phyloP scores from a whole-genome alignment of 352 stramenopile genomes.

The Phytopythium aichiense region DNA sequence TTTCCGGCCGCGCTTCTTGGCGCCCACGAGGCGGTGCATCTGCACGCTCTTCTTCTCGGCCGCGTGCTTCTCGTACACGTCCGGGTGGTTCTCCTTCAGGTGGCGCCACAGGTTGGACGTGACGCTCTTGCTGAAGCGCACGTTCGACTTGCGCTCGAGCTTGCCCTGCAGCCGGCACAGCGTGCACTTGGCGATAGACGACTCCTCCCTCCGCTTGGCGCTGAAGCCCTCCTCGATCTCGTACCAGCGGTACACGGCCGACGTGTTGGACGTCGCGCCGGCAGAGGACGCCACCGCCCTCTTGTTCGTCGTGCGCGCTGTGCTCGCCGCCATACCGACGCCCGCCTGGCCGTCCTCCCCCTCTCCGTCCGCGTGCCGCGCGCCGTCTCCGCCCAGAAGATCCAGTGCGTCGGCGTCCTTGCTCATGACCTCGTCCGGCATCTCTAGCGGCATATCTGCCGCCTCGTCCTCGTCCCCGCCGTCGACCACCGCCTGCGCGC shows the following conservation, averaged over 20 bases:
- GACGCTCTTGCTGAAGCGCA: slow-evolving; percentile 82
- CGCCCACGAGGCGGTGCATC: slow-evolving; percentile 55
- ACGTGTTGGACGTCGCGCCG: slow-evolving; percentile 21
- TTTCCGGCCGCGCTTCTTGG: slow-evolving; percentile 58
- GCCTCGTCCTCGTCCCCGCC: background rate
- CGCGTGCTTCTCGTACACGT: slow-evolving; percentile 65
- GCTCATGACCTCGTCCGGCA: background rate
- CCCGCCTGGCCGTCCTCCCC: background rate
- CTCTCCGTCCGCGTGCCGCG: background rate
- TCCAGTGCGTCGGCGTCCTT: slow-evolving; percentile 3
- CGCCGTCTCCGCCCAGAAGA: background rate
- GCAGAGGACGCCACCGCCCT: background rate
- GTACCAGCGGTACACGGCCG: slow-evolving; percentile 78
- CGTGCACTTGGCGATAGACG: slow-evolving; percentile 62
- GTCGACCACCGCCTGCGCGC: background rate
- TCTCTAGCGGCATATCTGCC: background rate
- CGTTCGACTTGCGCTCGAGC: slow-evolving; percentile 56
- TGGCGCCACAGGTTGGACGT: slow-evolving; percentile 83
- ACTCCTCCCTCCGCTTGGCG: slow-evolving; percentile 69
- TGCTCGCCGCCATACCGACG: background rate
- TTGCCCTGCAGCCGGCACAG: slow-evolving; percentile 58
- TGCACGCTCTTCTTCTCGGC: slow-evolving; percentile 75
- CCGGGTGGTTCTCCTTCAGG: slow-evolving; percentile 76
- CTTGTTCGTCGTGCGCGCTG: background rate
- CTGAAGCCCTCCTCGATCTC: slow-evolving; percentile 59